These are phyloP conservation scores for Myxozyma neotropica DNA, from an alignment of 805 yeast genomes.

Conservation along the genomic window DNA sequence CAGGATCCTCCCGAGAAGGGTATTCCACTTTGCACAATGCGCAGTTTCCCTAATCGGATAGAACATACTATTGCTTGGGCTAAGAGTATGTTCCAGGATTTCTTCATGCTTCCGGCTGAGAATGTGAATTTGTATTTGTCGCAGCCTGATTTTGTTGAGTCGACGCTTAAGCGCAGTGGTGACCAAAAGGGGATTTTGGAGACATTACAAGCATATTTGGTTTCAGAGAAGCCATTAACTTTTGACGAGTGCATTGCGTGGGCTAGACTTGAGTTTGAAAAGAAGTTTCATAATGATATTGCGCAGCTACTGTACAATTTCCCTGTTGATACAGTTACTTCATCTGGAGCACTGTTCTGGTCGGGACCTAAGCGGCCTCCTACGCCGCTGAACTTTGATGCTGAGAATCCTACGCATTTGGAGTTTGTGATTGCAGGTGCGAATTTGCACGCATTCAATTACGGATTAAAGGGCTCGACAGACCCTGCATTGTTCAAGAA, in stretches of 20 bases:
- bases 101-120: conserved; percentile 87
- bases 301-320: conserved; percentile 88
- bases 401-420: conserved; percentile 73
- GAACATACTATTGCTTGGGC: conserved; percentile 99
- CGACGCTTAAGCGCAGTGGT: conserved; percentile 85
- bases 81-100: conserved; percentile 89
- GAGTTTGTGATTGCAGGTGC: conserved; percentile 88
- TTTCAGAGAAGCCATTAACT: conserved; percentile 78
- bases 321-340: conserved; percentile 90
- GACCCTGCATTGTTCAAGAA: conserved; percentile 56
- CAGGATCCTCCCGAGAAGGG: conserved; percentile 99
- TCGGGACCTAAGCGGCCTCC: conserved; percentile 98
- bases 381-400: conserved; percentile 74
- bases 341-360: conserved; percentile 95
- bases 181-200: conserved; percentile 87
- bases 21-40: conserved; percentile 93
- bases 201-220: conserved; percentile 67
- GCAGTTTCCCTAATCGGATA: conserved; percentile 96
- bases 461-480: conserved; percentile 79
- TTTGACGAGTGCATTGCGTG: conserved; percentile 94
- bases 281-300: conserved; percentile 81
- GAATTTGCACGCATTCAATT: conserved; percentile 84
- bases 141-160: conserved; percentile 91
- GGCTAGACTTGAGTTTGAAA: conserved; percentile 91
- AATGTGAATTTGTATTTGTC: conserved; percentile 87